These are phyloP conservation scores for Thraustotheca clavata DNA, from an alignment of 352 stramenopile genomes.

Conservation along the genomic window DNA sequence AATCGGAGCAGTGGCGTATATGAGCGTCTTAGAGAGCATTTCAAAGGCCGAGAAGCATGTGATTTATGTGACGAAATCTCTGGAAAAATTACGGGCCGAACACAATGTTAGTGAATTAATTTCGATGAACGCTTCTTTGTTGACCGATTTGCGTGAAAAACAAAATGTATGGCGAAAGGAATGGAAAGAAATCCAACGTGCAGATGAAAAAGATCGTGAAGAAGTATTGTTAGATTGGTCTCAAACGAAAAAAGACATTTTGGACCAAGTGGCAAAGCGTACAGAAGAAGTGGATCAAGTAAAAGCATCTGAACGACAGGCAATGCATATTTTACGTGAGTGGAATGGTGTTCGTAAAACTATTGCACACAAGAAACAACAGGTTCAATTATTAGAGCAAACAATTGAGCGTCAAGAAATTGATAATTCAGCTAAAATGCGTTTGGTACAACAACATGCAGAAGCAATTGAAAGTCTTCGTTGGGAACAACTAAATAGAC, in stretches of 20 bases:
- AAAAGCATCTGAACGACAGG: not conserved
- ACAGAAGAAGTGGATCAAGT: not conserved
- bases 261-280: not conserved
- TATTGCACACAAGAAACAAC: not conserved
- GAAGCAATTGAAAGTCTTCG: not conserved
- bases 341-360: not conserved
- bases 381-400: not conserved
- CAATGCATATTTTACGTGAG: conserved; percentile 3
- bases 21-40: conserved; percentile 2
- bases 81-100: not conserved
- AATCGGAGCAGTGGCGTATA: not conserved
- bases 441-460: not conserved
- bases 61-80: not conserved
- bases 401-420: not conserved
- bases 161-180: not conserved
- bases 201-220: not conserved
- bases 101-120: not conserved
- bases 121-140: not conserved
- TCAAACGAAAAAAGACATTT: not conserved
- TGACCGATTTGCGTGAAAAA: not conserved
- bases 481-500: not conserved
- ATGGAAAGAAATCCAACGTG: not conserved
- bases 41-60: not conserved
- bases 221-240: not conserved
- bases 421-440: not conserved